A percentile compares a stretch with the other conserved stretches of the same genome.
Evolutionary conservation across 2,329 filamentous ascomycete genomes (phyloP).

Genomic region (Orbilia quercus): DNA sequence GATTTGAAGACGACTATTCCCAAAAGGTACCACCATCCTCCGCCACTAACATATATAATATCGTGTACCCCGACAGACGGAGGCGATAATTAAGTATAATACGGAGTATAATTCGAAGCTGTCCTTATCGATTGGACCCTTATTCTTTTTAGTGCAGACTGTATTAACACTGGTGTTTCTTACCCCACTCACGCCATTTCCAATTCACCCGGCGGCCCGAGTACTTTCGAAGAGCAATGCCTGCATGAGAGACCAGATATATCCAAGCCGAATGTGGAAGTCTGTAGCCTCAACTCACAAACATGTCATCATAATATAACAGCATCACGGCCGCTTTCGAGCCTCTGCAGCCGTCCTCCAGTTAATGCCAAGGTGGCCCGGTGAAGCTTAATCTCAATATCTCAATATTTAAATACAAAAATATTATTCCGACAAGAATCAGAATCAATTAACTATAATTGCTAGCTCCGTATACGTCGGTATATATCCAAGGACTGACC

Average conservation of each 20-base stretch:
- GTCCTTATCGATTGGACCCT: too few relatives aligned
- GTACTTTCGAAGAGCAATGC: neutral
- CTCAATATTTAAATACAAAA: neutral
- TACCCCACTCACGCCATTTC: constrained; percentile 10
- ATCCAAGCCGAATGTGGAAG: constrained; percentile 39
- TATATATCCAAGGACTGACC: constrained; percentile 34
- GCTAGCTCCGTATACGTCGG: too few relatives aligned
- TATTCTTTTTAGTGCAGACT: too few relatives aligned
- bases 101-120: too few relatives aligned
- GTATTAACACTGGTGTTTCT: too few relatives aligned
- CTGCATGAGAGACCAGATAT: constrained; percentile 55
- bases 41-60: too few relatives aligned
- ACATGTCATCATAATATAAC: constrained; percentile 14
- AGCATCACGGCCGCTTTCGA: constrained; percentile 6
- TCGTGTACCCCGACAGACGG: too few relatives aligned
- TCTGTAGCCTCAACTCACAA: constrained; percentile 40
- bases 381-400: constrained; percentile 6
- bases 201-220: constrained; percentile 55
- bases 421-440: neutral
- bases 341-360: neutral
- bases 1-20: too few relatives aligned
- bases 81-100: too few relatives aligned
- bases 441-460: constrained; percentile 10
- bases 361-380: constrained; percentile 26
- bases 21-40: too few relatives aligned